Evolutionary conservation across 306 rosid genomes (phyloP).

Genomic region (Begonia masoniana): DNA sequence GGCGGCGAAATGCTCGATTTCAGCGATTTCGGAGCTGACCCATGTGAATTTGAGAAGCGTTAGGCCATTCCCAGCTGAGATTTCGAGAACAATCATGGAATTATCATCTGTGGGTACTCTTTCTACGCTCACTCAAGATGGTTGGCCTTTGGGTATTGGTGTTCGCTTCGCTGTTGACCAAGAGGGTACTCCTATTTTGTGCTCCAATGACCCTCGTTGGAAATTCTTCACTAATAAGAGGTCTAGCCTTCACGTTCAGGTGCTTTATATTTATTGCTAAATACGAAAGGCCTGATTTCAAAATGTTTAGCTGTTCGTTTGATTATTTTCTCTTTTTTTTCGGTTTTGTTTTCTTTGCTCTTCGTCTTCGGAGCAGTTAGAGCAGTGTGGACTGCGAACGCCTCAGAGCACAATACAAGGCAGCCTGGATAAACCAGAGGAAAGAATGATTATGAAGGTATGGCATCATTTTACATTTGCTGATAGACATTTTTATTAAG

Average conservation of each 20-base stretch:
- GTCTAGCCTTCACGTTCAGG: slow-evolving; percentile 84
- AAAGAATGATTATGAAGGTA: slow-evolving; percentile 31
- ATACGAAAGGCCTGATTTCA: neutral
- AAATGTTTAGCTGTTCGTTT: neutral
- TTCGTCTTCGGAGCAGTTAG: slow-evolving; percentile 34
- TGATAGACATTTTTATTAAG: no score
- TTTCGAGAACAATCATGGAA: slow-evolving; percentile 79
- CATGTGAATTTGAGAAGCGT: slow-evolving; percentile 27
- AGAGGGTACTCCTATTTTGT: slow-evolving; percentile 60
- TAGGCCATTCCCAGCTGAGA: slow-evolving; percentile 74
- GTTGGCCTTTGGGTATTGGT: slow-evolving; percentile 72
- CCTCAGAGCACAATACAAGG: slow-evolving; percentile 88
- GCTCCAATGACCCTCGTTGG: slow-evolving; percentile 24
- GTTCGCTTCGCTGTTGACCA: slow-evolving; percentile 64
- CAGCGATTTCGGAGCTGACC: slow-evolving; percentile 29
- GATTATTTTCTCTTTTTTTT: neutral
- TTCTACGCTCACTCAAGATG: slow-evolving; percentile 39
- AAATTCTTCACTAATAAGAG: slow-evolving; percentile 22
- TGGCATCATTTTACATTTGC: neutral
- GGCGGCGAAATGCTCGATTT: slow-evolving; percentile 41
- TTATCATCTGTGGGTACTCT: slow-evolving; percentile 58
- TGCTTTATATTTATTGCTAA: slow-evolving; percentile 6
- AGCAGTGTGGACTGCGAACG: slow-evolving; percentile 65
- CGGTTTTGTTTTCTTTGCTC: neutral
- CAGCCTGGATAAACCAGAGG: slow-evolving; percentile 53